These are phyloP conservation scores for Crithidia brevicula DNA, from an alignment of 208 protist species.

Conservation along the genomic window DNA sequence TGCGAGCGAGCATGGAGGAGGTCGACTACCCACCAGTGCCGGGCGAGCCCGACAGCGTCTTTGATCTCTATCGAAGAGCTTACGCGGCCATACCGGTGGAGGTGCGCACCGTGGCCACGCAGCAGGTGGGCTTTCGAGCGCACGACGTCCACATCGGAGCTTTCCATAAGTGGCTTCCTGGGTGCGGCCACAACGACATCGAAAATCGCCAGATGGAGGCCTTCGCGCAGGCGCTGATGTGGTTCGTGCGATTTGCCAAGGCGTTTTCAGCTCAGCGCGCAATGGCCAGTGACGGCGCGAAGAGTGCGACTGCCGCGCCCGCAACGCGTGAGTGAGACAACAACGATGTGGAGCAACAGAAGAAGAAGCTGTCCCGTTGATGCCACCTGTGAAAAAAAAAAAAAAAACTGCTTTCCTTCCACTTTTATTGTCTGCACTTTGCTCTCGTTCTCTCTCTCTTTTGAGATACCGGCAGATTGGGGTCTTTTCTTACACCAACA, in stretches of 20 bases:
- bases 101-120: not conserved
- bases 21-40: not conserved
- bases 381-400: slow-evolving; percentile 3
- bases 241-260: slow-evolving; percentile 36
- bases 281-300: not conserved
- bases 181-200: slow-evolving; percentile 77
- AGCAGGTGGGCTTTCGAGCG: not conserved
- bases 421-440: too few relatives aligned
- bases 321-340: not conserved
- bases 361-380: not conserved
- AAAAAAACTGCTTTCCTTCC: not conserved
- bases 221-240: slow-evolving; percentile 31
- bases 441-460: too few relatives aligned
- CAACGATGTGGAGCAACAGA: not conserved
- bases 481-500: too few relatives aligned
- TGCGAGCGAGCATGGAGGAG: not conserved
- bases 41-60: slow-evolving; percentile 8
- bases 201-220: slow-evolving; percentile 20
- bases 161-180: slow-evolving; percentile 53
- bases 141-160: slow-evolving; percentile 26
- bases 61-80: slow-evolving; percentile 23
- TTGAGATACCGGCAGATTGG: too few relatives aligned
- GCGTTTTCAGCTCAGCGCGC: slow-evolving; percentile 23
- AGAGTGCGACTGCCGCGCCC: not conserved
- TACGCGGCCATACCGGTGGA: slow-evolving; percentile 13